Evolutionary conservation across 768 basidiomycete genomes (phyloP).

Genomic region (Amanita exitialis): DNA sequence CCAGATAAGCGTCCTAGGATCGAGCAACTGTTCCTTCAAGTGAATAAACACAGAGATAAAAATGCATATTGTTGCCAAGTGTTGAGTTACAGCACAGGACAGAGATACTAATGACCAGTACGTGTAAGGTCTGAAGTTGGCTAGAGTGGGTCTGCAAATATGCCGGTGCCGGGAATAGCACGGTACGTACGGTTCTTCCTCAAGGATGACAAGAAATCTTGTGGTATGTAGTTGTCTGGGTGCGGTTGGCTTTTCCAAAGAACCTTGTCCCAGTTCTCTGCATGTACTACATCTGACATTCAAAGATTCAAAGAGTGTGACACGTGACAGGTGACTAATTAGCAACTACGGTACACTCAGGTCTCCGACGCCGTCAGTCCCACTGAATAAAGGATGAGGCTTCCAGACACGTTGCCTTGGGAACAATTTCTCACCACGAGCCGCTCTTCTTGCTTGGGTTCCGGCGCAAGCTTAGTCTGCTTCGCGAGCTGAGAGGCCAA

Average conservation of each 20-base stretch:
- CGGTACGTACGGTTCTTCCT: conserved; percentile 60
- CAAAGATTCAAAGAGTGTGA: background rate
- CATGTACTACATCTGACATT: background rate
- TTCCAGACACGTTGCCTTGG: background rate
- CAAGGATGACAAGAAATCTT: conserved; percentile 68
- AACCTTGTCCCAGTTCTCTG: conserved; percentile 49
- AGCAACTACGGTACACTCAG: background rate
- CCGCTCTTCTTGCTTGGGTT: conserved; percentile 24
- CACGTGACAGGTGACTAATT: background rate
- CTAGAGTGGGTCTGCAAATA: conserved; percentile 25
- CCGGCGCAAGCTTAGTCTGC: conserved; percentile 25
- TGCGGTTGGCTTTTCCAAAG: conserved; percentile 71
- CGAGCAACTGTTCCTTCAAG: conserved; percentile 51
- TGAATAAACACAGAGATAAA: conserved; percentile 76
- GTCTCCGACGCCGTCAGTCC: conserved; percentile 17
- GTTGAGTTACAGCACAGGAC: conserved; percentile 75
- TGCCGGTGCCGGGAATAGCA: background rate
- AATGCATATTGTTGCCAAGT: conserved; percentile 69
- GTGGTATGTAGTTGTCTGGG: conserved; percentile 83
- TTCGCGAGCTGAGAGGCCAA: conserved; percentile 33
- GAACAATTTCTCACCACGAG: conserved; percentile 27
- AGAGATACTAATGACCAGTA: conserved; percentile 65
- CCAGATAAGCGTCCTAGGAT: conserved; percentile 63
- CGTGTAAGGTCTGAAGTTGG: conserved; percentile 71
- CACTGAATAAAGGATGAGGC: conserved; percentile 18